Conservation (phyloP, 2,329 filamentous ascomycete species). For the Cladophialophora yegresii region DNA sequence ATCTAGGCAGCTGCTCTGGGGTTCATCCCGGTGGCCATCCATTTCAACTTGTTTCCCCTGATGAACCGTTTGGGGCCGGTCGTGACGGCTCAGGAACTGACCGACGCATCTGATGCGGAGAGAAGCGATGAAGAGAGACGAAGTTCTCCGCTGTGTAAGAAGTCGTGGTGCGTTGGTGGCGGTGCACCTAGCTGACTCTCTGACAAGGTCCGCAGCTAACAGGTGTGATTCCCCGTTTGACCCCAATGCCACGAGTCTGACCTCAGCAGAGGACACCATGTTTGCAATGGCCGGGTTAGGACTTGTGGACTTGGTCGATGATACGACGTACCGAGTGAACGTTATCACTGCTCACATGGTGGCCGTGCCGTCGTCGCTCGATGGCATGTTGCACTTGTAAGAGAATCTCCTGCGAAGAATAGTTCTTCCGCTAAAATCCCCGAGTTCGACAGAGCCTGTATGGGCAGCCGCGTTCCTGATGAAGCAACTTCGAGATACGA, state of each 20-base stretch:
- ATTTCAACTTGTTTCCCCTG: slow-evolving; percentile 42
- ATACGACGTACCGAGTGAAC: slow-evolving; percentile 41
- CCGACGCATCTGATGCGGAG: slow-evolving; percentile 34
- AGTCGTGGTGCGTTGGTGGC: not conserved
- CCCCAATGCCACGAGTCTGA: slow-evolving; percentile 15
- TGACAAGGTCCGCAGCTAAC: slow-evolving; percentile 35
- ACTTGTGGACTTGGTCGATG: slow-evolving; percentile 41
- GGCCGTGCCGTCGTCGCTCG: slow-evolving; percentile 41
- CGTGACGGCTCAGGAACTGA: slow-evolving; percentile 39
- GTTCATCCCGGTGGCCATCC: slow-evolving; percentile 44
- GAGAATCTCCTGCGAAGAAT: slow-evolving; percentile 9
- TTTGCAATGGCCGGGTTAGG: slow-evolving; percentile 44
- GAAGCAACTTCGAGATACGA: slow-evolving; percentile 41
- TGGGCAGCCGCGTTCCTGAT: slow-evolving; percentile 44
- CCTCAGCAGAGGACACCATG: slow-evolving; percentile 42
- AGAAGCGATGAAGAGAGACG: slow-evolving; percentile 27
- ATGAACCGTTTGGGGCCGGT: slow-evolving; percentile 38
- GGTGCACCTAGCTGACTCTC: slow-evolving; percentile 1
- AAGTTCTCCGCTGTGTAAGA: slow-evolving; percentile 37
- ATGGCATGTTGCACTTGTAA: slow-evolving; percentile 46
- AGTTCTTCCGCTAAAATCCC: not conserved
- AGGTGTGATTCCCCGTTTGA: slow-evolving; percentile 29
- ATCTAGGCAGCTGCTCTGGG: slow-evolving; percentile 42
- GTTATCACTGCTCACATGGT: slow-evolving; percentile 43
- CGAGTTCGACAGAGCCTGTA: slow-evolving; percentile 43